A percentile compares a stretch with the other conserved stretches of the same genome.
These are phyloP conservation scores for Ustilago nuda DNA, from an alignment of 1,284 basidiomycete genomes.

Conservation along the genomic window DNA sequence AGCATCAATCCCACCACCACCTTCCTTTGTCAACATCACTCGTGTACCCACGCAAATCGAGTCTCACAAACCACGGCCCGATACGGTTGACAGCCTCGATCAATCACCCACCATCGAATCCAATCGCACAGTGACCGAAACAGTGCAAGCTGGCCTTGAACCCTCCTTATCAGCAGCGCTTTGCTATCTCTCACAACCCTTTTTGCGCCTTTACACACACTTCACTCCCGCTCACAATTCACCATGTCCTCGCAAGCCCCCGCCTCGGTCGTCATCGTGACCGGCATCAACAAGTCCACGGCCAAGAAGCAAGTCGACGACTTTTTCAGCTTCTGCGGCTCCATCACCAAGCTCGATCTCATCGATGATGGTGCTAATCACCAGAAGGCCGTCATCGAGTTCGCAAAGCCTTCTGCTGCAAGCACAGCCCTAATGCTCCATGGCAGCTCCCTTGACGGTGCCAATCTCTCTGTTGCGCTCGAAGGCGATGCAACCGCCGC, in stretches of 20 bases:
- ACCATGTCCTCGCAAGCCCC: slow-evolving; percentile 29
- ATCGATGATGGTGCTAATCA: slow-evolving; percentile 32
- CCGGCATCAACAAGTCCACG: slow-evolving; percentile 47
- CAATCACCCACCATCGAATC: neutral
- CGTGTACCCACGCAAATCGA: neutral
- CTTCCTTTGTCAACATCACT: neutral
- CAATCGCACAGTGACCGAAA: slow-evolving; percentile 2
- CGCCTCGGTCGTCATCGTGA: slow-evolving; percentile 45
- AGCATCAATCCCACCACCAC: slow-evolving; percentile 2
- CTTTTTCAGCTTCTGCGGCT: slow-evolving; percentile 64
- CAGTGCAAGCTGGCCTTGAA: slow-evolving; percentile 39
- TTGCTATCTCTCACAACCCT: neutral
- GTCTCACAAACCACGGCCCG: neutral
- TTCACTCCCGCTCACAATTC: neutral
- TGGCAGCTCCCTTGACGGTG: slow-evolving; percentile 59
- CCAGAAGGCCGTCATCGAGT: slow-evolving; percentile 46
- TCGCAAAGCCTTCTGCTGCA: slow-evolving; percentile 50
- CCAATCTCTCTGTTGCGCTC: slow-evolving; percentile 46
- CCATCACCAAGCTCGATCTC: slow-evolving; percentile 47
- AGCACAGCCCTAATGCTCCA: slow-evolving; percentile 60
- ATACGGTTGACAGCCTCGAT: slow-evolving; percentile 6
- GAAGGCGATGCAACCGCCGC: slow-evolving; percentile 18
- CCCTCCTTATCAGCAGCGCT: neutral
- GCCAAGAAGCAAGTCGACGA: slow-evolving; percentile 58
- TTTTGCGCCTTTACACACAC: neutral